Evolutionary conservation across 306 rosid species (phyloP).

Genomic region (Biancaea sappan): DNA sequence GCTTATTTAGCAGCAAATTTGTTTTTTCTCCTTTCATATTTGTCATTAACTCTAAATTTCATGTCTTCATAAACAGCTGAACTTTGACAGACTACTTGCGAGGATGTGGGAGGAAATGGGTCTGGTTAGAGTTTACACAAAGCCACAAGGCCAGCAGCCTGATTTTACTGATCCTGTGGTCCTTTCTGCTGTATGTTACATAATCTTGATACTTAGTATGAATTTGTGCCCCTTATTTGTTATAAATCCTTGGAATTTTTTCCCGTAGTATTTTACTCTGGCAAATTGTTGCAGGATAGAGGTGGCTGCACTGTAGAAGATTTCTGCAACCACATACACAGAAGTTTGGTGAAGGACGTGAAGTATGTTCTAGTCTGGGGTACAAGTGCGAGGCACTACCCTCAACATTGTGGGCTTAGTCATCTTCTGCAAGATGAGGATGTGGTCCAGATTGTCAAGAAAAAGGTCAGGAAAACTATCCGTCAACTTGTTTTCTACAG

Average conservation of each 20-base stretch:
- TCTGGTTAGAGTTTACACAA: constrained; percentile 93
- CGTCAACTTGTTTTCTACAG: not conserved
- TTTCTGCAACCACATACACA: constrained; percentile 95
- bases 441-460: constrained; percentile 98
- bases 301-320: constrained; percentile 98
- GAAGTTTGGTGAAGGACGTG: constrained; percentile 95
- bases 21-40: not conserved
- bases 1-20: not conserved
- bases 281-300: constrained; percentile 69
- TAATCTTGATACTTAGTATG: constrained; percentile 13
- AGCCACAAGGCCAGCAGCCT: constrained; percentile 99
- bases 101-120: constrained; percentile 99
- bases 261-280: constrained; percentile 35
- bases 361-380: constrained; percentile 99
- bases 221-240: not conserved
- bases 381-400: constrained; percentile 89
- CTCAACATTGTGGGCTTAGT: constrained; percentile 55
- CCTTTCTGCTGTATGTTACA: constrained; percentile 81
- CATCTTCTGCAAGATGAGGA: constrained; percentile 85
- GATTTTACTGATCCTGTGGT: constrained; percentile 93
- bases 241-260: not conserved
- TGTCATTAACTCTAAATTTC: not conserved
- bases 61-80: constrained; percentile 66
- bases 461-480: constrained; percentile 63
- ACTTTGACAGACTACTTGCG: constrained; percentile 89